Base-by-base conservation (phyloP, 495 filamentous ascomycete genomes). In the Lasiosphaeria miniovina region DNA sequence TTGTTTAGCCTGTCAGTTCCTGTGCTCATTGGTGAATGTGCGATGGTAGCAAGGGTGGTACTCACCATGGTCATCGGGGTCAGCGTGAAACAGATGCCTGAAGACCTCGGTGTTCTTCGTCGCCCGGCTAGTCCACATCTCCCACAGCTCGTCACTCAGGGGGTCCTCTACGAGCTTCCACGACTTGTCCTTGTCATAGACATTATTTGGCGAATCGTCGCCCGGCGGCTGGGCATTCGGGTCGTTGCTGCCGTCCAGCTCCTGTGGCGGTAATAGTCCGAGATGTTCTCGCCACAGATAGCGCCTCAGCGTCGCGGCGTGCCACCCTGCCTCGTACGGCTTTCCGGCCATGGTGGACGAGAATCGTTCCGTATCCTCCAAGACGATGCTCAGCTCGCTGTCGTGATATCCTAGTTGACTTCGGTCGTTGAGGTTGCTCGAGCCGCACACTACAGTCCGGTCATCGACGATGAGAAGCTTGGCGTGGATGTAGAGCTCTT, bases 221-320 rank as follows among this genome's bases (percentile, higher is more conserved):
- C 86, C 82, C 0, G 93, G 93, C 0, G 91, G 89, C 65, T 90
- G 86, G 0, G 91, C 90, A 65, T 97, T 96, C 2, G 87, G 83
- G 58, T 93, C 86, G 6, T 86, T 69, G 3, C 75, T 78, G 0
- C 84, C 90, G 63, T 96, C 87, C 57, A 89, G 80, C 4, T 80
- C 71, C 65, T 96, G 90, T 0, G 90, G 80, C 1, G 85, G 86
- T 1, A 96, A 76, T 2, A 96, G 80, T 3, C 93, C 93, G 0
- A 98, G 81, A 68, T 98, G 93, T 69, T 98, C 93, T 35, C 92
- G 84, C 93, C 93, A 97, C 14, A 98, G 83, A 49, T 89, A 87
- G 24, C 91, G 84, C 49, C 93, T 84, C 7, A 97, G 82, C 2
- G 90, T 92, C 3, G 90, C 85, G 0, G 91, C 91, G 60, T 90